A percentile compares a stretch with the other conserved stretches of the same genome.
Conservation (phyloP, 805 yeast genomes). For the Yamadazyma endophytica region DNA sequence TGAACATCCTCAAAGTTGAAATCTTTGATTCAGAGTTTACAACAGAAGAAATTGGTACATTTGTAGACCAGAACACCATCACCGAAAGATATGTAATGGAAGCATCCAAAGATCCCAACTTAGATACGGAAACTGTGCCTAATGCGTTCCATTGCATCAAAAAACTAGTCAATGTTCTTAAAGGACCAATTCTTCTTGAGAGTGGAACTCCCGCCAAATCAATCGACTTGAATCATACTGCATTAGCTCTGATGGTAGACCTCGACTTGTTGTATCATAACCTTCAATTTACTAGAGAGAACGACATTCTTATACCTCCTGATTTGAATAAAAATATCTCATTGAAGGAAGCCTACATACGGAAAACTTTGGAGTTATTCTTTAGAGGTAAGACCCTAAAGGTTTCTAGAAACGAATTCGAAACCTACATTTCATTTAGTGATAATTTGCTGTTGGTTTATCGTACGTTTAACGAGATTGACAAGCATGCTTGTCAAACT, state of each 20-base stretch:
- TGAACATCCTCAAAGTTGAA: slow-evolving; percentile 45
- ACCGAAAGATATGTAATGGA: slow-evolving; percentile 45
- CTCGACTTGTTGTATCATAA: slow-evolving; percentile 46
- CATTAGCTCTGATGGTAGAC: slow-evolving; percentile 55
- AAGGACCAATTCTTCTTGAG: slow-evolving; percentile 55
- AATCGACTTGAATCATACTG: slow-evolving; percentile 48
- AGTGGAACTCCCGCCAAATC: slow-evolving; percentile 48
- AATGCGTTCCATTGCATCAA: slow-evolving; percentile 54
- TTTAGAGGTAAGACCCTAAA: slow-evolving; percentile 19
- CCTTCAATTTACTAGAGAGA: slow-evolving; percentile 39
- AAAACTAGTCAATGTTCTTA: slow-evolving; percentile 59
- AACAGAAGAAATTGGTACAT: slow-evolving; percentile 39
- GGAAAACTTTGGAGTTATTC: slow-evolving; percentile 52
- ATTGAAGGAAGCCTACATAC: slow-evolving; percentile 47
- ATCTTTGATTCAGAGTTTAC: slow-evolving; percentile 42
- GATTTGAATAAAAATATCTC: slow-evolving; percentile 21
- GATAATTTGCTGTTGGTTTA: slow-evolving; percentile 31
- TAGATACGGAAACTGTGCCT: slow-evolving; percentile 39
- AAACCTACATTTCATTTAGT: slow-evolving; percentile 24
- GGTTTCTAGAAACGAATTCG: slow-evolving; percentile 22
- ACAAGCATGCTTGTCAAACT: slow-evolving; percentile 27
- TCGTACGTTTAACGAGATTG: slow-evolving; percentile 32
- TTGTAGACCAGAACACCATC: slow-evolving; percentile 48
- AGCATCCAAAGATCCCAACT: slow-evolving; percentile 22
- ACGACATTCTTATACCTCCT: slow-evolving; percentile 45